phyloP scores from a whole-genome alignment of 164 flowering plant genomes.

The Chimonanthus salicifolius region DNA sequence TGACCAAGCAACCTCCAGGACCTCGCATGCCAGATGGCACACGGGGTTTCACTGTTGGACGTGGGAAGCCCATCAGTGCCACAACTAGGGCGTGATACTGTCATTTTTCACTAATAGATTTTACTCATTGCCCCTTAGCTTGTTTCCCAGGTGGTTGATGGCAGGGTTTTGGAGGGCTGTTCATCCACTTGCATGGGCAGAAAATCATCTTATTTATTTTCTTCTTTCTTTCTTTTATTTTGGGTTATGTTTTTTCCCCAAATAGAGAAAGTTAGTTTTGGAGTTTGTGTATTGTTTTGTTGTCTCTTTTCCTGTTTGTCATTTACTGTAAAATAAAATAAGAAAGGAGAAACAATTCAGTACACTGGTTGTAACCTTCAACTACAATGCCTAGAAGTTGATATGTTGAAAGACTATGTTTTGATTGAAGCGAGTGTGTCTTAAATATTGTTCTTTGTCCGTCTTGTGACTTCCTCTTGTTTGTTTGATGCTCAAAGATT shows the following conservation, averaged over 20 bases:
- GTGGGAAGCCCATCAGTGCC: constrained; percentile 54
- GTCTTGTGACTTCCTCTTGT: background rate
- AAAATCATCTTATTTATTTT: background rate
- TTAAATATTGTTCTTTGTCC: background rate
- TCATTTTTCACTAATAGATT: background rate
- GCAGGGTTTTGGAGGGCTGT: constrained; percentile 29
- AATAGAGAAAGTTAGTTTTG: background rate
- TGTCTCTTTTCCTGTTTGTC: background rate
- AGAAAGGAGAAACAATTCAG: background rate
- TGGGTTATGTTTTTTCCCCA: background rate
- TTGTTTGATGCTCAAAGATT: too few species aligned
- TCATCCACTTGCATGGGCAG: constrained; percentile 12
- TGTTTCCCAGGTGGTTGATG: constrained; percentile 16
- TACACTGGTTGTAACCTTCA: background rate
- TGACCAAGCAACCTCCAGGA: constrained; percentile 61
- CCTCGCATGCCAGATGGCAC: constrained; percentile 93
- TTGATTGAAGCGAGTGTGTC: background rate
- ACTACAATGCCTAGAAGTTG: background rate
- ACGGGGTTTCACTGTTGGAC: constrained; percentile 63
- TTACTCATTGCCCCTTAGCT: constrained; percentile 1
- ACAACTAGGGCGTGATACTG: constrained; percentile 11
- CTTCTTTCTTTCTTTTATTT: background rate
- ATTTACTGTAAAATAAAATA: constrained; percentile 2
- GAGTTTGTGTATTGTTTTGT: background rate
- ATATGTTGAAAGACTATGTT: background rate